Evolutionary conservation across 225 moss, liverwort and hornwort genomes (phyloP).

Genomic region (Anthoceros angustus): DNA sequence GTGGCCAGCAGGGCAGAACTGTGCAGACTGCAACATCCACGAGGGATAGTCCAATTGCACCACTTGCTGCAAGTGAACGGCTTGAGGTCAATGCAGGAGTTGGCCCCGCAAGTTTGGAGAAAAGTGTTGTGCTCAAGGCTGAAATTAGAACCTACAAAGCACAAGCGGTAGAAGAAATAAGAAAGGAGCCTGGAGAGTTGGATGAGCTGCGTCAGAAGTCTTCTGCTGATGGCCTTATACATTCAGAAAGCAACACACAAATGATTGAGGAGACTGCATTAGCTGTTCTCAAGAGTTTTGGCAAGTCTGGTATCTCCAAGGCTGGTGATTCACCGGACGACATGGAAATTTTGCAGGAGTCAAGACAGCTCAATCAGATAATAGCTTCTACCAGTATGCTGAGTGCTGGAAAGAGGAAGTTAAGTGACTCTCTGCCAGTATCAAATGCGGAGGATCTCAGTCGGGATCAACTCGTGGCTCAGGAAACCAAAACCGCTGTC

Average conservation of each 20-base stretch:
- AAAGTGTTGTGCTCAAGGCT: no score
- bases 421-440: not conserved
- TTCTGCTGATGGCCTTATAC: not conserved
- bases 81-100: no score
- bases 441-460: not conserved
- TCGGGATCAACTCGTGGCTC: not conserved
- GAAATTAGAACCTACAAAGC: not conserved
- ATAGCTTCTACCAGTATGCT: not conserved
- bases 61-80: no score
- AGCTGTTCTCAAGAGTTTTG: not conserved
- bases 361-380: constrained; percentile 4
- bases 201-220: not conserved
- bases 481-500: no score
- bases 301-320: not conserved
- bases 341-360: not conserved
- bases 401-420: not conserved
- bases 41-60: no score
- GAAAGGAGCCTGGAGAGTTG: not conserved
- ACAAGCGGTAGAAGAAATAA: not conserved
- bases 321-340: not conserved
- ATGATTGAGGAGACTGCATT: not conserved
- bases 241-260: not conserved
- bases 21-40: no score
- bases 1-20: no score
- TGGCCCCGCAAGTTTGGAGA: no score